Evolutionary conservation across 2,329 filamentous ascomycete species (phyloP), one percentile per base, ranked within the genome.

Genomic region (Aspergillus piperis): DNA sequence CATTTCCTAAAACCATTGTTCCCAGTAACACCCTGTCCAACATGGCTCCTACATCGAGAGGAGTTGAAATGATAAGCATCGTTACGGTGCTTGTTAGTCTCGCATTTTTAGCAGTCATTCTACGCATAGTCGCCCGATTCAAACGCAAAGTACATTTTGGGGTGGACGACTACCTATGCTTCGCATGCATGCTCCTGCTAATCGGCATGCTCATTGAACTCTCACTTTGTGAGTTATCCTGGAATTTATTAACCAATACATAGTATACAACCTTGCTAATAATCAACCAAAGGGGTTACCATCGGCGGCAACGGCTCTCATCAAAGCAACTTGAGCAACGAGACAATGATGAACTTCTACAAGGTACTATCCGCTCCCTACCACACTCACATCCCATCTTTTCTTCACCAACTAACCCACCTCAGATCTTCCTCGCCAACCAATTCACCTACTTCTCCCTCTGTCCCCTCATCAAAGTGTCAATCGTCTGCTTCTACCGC

Each of bases 401-500:
- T 47, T 7, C 6, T n/a, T 51, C 49, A 3, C 13, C n/a, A 36
- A 38, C 21, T 19, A 17, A 41, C 57, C 10, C 41, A 53, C 48
- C 44, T 32, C 21, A 73, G 71, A 72, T 74, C 61, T 74, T 74
- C 66, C 67, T 74, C 7, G 66, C 71, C 52, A 74, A 74, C 58
- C 68, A 73, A 61, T 74, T 74, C 61, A 71, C 70, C 30, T 74
- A 74, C 58, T 74, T 74, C 62, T 15, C 71, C 10, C 64, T 74
- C 41, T 72, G 71, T 36, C 71, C 71, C 2, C 62, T 63, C 44
- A 70, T 73, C 62, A 74, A 74, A 44, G 72, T 73, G 50, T 73
- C 71, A 47, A 71, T 74, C 54, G 62, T 74, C 56, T 74, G 71
- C 62, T 74, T 74, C 68, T 74, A 74, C 60, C 72, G 72, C 15